Evolutionary conservation across 345 rosid genomes (phyloP).

Genomic region (Moricandia moricandioides): DNA sequence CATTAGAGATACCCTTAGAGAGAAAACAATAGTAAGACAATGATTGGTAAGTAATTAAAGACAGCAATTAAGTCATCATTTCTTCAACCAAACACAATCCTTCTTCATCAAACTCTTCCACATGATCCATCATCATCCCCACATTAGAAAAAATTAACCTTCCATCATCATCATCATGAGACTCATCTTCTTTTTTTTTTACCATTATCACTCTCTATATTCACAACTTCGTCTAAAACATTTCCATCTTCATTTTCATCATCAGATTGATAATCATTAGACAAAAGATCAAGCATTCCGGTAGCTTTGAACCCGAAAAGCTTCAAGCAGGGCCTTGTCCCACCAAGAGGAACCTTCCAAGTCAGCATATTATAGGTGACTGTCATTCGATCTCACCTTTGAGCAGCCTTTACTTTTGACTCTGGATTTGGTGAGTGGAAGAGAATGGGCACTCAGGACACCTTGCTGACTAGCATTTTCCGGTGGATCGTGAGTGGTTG

Average conservation of each 20-base stretch:
- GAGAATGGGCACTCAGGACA: conserved; percentile 40
- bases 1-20: too few relatives aligned
- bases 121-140: conserved; percentile 30
- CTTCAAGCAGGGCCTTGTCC: conserved; percentile 47
- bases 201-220: conserved; percentile 3
- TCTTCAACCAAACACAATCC: conserved; percentile 56
- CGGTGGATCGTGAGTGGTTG: conserved; percentile 78
- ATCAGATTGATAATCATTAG: background rate
- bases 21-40: too few relatives aligned
- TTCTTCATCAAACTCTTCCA: conserved; percentile 16
- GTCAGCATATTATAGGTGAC: conserved; percentile 34
- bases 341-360: conserved; percentile 50
- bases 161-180: conserved; percentile 6
- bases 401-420: conserved; percentile 34
- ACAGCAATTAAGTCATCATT: conserved; percentile 32
- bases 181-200: background rate
- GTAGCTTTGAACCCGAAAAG: conserved; percentile 57
- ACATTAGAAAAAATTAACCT: background rate
- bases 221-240: conserved; percentile 19
- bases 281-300: conserved; percentile 43
- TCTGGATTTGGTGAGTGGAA: conserved; percentile 30
- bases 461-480: conserved; percentile 45
- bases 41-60: too few relatives aligned
- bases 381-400: conserved; percentile 45
- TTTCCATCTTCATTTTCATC: background rate